These are phyloP conservation scores for Daldinia sp. DNA, from an alignment of 2,329 filamentous ascomycete genomes.

Conservation along the genomic window DNA sequence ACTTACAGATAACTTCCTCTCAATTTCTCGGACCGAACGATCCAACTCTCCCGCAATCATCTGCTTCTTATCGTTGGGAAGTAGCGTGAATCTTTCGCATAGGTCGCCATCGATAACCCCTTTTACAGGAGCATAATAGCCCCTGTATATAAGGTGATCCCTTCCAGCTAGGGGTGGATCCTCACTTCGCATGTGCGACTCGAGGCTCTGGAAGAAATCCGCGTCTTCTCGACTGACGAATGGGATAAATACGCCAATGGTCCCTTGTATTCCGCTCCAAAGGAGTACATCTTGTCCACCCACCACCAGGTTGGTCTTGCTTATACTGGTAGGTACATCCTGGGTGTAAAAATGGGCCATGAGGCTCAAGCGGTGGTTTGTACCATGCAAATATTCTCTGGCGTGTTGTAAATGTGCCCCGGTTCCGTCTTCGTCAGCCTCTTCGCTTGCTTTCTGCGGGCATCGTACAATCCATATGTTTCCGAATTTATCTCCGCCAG, in stretches of 20 bases:
- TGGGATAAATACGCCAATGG: conserved; percentile 91
- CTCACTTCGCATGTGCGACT: conserved; percentile 86
- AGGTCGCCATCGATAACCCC: conserved; percentile 97
- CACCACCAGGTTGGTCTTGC: conserved; percentile 89
- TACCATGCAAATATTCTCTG: conserved; percentile 88
- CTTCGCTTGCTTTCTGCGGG: conserved; percentile 85
- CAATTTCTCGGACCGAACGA: conserved; percentile 90
- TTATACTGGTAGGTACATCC: conserved; percentile 90
- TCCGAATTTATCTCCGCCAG: conserved; percentile 97
- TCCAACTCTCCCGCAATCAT: conserved; percentile 95
- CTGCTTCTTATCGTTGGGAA: conserved; percentile 90
- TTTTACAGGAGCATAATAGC: conserved; percentile 97
- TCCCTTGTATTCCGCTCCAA: conserved; percentile 95
- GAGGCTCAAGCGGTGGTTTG: conserved; percentile 84
- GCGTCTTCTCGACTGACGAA: conserved; percentile 93
- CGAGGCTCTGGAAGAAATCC: conserved; percentile 96
- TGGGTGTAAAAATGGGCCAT: conserved; percentile 92
- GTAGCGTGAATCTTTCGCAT: conserved; percentile 88
- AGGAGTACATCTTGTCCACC: conserved; percentile 92
- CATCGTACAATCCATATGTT: conserved; percentile 94
- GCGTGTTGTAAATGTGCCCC: conserved; percentile 93
- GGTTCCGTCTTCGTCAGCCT: conserved; percentile 91
- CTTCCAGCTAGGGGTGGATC: conserved; percentile 90
- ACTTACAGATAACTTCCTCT: conserved; percentile 87
- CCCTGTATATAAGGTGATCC: conserved; percentile 94